These are phyloP conservation scores for Sporisorium iseilematis-ciliati DNA, from an alignment of 1,284 basidiomycete genomes.

Conservation along the genomic window DNA sequence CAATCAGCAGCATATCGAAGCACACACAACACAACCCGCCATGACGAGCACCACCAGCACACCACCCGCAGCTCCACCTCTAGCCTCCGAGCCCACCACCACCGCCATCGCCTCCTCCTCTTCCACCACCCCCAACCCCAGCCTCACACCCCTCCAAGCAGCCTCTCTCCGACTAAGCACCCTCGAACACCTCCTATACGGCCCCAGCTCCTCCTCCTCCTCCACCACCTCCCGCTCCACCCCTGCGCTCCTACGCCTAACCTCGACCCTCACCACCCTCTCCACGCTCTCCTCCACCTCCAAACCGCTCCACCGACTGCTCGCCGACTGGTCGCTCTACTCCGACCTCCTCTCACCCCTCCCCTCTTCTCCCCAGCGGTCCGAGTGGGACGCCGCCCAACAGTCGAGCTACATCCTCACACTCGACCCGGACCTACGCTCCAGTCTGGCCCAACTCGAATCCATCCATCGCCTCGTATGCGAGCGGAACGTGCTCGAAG, in stretches of 20 bases:
- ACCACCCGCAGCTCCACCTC: not conserved
- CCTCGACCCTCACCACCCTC: not conserved
- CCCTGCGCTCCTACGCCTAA: not conserved
- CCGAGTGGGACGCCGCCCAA: conserved; percentile 16
- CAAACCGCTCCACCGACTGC: conserved; percentile 8
- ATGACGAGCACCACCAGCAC: not conserved
- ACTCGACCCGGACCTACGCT: too few relatives aligned
- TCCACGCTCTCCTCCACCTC: not conserved
- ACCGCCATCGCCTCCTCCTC: not conserved
- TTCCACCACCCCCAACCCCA: not conserved
- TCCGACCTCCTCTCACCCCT: conserved; percentile 12
- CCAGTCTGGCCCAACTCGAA: too few relatives aligned
- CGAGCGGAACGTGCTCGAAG: conserved; percentile 8
- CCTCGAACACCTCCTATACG: conserved; percentile 9
- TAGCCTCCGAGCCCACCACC: too few relatives aligned
- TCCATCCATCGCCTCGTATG: conserved; percentile 5
- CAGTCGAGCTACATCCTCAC: conserved; percentile 14
- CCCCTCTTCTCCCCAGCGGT: not conserved
- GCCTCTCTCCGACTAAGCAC: conserved; percentile 1
- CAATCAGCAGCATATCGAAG: not conserved
- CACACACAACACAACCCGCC: not conserved
- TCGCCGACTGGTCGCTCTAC: conserved; percentile 16
- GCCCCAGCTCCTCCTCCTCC: not conserved
- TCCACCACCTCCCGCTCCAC: not conserved
- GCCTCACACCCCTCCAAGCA: not conserved